Percentiles rank a stretch among this genome's conserved stretches.
Conservation (phyloP, 768 basidiomycete species). For the Amanita muscaria region DNA sequence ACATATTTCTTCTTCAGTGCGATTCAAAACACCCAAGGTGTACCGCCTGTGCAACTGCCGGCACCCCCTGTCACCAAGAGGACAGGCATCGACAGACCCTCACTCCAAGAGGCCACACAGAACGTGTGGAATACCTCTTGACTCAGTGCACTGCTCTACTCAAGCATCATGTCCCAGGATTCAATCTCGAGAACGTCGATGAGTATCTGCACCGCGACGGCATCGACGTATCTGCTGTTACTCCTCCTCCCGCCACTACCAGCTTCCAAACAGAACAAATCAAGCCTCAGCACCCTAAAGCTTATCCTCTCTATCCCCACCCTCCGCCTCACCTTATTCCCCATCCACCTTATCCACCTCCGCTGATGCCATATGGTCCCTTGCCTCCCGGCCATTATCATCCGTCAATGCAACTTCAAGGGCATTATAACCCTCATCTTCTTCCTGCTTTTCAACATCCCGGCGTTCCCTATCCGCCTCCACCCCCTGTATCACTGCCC, state of each 20-base stretch:
- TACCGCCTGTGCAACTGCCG: conserved; percentile 75
- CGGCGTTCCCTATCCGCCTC: conserved; percentile 24
- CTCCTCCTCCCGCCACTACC: conserved; percentile 18
- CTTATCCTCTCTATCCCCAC: conserved; percentile 25
- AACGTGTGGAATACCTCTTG: conserved; percentile 74
- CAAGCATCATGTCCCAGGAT: conserved; percentile 62
- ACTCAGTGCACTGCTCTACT: conserved; percentile 72
- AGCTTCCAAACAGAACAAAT: conserved; percentile 25
- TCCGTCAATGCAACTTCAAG: conserved; percentile 27
- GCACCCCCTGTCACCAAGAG: conserved; percentile 77
- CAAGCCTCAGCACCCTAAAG: conserved; percentile 19
- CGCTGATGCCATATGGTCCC: conserved; percentile 25
- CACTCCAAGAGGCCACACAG: conserved; percentile 77
- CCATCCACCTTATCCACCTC: conserved; percentile 32
- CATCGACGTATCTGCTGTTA: conserved; percentile 37
- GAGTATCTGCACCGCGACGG: conserved; percentile 58
- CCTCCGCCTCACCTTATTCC: conserved; percentile 32
- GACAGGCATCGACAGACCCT: conserved; percentile 83
- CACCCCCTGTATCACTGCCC: conserved; percentile 12
- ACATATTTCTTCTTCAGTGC: conserved; percentile 46
- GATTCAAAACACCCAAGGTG: conserved; percentile 87
- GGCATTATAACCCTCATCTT: conserved; percentile 47
- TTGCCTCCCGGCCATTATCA: conserved; percentile 33
- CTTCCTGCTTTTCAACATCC: conserved; percentile 54
- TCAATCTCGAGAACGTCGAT: conserved; percentile 58